Conservation (phyloP, 257 asterid genomes). For the Penstemon davidsonii region DNA sequence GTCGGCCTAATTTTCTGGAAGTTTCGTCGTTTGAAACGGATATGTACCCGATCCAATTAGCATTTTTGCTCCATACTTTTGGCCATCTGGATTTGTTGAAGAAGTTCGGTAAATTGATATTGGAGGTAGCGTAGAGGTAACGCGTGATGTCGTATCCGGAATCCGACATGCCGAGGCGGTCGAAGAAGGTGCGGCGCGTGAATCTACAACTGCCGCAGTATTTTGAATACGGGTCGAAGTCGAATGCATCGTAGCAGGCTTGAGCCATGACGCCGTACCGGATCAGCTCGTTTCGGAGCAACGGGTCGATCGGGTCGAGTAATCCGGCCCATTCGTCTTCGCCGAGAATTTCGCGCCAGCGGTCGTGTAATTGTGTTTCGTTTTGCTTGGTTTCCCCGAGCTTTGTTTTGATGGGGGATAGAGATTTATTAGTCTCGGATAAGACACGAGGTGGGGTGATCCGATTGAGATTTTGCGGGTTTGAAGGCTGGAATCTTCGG, state of each 20-base stretch:
- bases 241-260: constrained; percentile 55
- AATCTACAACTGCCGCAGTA: constrained; percentile 47
- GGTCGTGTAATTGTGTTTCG: constrained; percentile 14
- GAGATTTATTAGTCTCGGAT: constrained; percentile 13
- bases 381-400: neutral
- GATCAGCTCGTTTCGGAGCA: constrained; percentile 40
- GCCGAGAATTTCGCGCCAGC: constrained; percentile 46
- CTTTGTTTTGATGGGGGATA: constrained; percentile 17
- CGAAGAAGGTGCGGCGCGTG: constrained; percentile 31
- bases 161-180: constrained; percentile 27
- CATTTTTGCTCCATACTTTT: constrained; percentile 46
- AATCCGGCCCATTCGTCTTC: constrained; percentile 47
- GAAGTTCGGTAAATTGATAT: constrained; percentile 44
- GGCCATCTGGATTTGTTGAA: constrained; percentile 47
- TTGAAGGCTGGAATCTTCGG: neutral
- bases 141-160: constrained; percentile 42
- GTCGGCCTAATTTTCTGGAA: constrained; percentile 41
- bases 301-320: constrained; percentile 49
- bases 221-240: constrained; percentile 46
- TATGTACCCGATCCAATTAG: constrained; percentile 52
- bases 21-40: constrained; percentile 45
- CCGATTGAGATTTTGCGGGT: neutral
- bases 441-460: constrained; percentile 6
- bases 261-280: constrained; percentile 53
- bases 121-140: constrained; percentile 48